Evolutionary conservation across 2,329 filamentous ascomycete species (phyloP).

Genomic region (Aspergillus pseudoviridinutans): DNA sequence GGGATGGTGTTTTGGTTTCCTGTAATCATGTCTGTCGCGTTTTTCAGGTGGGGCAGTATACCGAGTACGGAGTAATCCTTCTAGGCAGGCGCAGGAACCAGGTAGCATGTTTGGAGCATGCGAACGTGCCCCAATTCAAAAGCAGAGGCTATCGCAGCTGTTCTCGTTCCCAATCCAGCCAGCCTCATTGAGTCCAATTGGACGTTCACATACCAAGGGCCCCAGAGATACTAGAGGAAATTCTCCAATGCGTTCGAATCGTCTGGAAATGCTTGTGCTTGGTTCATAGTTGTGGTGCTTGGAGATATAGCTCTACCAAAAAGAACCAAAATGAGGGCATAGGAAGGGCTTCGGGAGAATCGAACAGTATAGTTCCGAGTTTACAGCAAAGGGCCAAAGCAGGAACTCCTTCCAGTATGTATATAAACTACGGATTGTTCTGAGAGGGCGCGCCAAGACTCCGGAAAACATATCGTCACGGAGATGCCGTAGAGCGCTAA

Average conservation of each 20-base stretch:
- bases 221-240: background rate
- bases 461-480: background rate
- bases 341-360: background rate
- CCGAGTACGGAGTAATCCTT: background rate
- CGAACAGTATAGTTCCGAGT: background rate
- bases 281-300: background rate
- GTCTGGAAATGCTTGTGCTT: background rate
- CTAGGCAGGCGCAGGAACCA: background rate
- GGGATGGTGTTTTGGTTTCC: background rate
- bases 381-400: background rate
- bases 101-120: background rate
- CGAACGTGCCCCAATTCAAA: background rate
- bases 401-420: background rate
- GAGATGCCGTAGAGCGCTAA: background rate
- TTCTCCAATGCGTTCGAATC: background rate
- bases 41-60: background rate
- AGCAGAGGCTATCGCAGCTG: background rate
- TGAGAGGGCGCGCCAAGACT: background rate
- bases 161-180: background rate
- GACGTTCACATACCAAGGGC: background rate
- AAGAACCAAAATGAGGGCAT: background rate
- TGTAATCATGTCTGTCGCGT: background rate
- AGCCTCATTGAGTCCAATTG: background rate
- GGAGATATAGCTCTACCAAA: background rate
- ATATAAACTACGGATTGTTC: background rate